A percentile compares a stretch with the other conserved stretches of the same genome.
These are phyloP conservation scores for Acacia concinna DNA, from an alignment of 331 rosid genomes.

Conservation along the genomic window DNA sequence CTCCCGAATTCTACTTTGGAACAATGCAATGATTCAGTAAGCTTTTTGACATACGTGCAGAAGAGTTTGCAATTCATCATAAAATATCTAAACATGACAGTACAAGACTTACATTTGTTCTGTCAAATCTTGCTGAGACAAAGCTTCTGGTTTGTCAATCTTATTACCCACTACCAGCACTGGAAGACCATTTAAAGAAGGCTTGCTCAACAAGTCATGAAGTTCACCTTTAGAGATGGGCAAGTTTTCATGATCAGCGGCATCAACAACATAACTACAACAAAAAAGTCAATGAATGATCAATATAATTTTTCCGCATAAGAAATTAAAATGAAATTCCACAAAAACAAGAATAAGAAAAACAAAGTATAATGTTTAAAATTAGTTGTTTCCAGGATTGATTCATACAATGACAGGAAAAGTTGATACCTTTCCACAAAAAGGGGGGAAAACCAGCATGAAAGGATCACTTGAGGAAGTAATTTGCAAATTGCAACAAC, in stretches of 20 bases:
- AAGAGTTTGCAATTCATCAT: neutral
- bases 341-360: neutral
- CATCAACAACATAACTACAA: conserved; percentile 64
- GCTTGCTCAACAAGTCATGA: conserved; percentile 56
- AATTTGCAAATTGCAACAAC: neutral
- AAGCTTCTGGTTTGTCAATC: conserved; percentile 56
- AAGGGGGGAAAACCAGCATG: too few relatives aligned
- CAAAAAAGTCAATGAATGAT: conserved; percentile 26
- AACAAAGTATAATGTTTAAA: neutral
- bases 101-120: conserved; percentile 47
- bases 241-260: conserved; percentile 53
- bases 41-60: neutral
- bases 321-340: conserved; percentile 15
- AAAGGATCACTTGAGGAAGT: neutral
- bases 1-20: neutral
- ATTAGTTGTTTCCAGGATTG: neutral
- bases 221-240: conserved; percentile 51
- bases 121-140: conserved; percentile 44
- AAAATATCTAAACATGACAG: neutral
- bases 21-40: conserved; percentile 7
- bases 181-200: conserved; percentile 51
- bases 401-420: neutral
- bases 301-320: conserved; percentile 6
- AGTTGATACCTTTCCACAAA: neutral
- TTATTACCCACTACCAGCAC: conserved; percentile 56